Percentiles rank a stretch among this genome's conserved stretches.
These are phyloP conservation scores for Beauveria rudraprayagi DNA, from an alignment of 2,329 filamentous ascomycete genomes.

Conservation along the genomic window DNA sequence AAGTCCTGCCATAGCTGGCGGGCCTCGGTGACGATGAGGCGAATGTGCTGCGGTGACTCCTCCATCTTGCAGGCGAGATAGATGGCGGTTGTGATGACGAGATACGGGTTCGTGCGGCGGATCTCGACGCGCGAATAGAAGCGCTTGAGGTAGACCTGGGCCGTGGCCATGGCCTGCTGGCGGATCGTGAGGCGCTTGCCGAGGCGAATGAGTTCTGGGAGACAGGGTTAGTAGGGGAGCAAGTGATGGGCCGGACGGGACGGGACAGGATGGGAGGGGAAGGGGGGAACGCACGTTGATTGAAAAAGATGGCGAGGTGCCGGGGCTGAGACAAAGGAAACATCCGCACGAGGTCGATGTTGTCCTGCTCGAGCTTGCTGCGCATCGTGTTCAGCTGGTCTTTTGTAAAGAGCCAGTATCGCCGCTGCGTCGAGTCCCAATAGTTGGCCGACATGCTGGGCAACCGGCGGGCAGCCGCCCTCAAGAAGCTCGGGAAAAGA, in stretches of 20 bases:
- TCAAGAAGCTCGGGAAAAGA: neutral
- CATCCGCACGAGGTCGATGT: constrained; percentile 64
- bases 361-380: constrained; percentile 67
- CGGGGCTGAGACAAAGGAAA: constrained; percentile 76
- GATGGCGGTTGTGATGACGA: constrained; percentile 85
- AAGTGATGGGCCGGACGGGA: neutral
- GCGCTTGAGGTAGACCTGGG: constrained; percentile 87
- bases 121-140: constrained; percentile 92
- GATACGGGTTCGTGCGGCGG: constrained; percentile 84
- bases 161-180: constrained; percentile 89
- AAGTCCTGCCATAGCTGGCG: constrained; percentile 77
- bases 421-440: constrained; percentile 89
- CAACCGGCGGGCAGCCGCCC: neutral
- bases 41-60: constrained; percentile 92
- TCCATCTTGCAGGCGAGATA: constrained; percentile 98
- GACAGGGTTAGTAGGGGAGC: neutral
- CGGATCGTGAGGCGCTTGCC: constrained; percentile 76
- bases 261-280: neutral
- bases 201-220: constrained; percentile 67
- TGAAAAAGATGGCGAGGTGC: constrained; percentile 85
- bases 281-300: constrained; percentile 57
- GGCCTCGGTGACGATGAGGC: constrained; percentile 80
- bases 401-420: constrained; percentile 84
- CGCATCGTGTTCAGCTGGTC: constrained; percentile 70
- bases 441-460: constrained; percentile 81